Base-by-base conservation (phyloP, 345 rosid genomes). In the Lepidium sativum region DNA sequence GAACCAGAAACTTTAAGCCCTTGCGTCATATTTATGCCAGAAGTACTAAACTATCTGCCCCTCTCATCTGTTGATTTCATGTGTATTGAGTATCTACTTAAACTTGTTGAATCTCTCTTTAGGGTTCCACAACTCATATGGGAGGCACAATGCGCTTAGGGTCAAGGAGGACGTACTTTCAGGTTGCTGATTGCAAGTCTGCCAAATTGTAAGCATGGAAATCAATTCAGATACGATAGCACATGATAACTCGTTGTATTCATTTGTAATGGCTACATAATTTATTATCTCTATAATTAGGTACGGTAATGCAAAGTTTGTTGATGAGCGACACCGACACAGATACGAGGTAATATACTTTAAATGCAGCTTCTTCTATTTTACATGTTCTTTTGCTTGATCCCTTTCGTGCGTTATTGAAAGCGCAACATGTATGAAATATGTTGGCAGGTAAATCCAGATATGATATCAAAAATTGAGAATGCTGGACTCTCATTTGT, bases 121-220 rank as follows among this genome's bases (percentile, higher is more conserved):
- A 82, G 91, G 95, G 73, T 38, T 87, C 95, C 37, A 87, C 80
- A 78, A 87, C 91, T 69, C 91, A 85, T 56, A 85, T 85, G 95
- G 95, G 95, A 35, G 95, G 87, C 34, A 87, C 95, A 31, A 85
- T 87, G 95, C 87, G 95, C 25, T 71, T 83, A 38, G 95, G 95
- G 31, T 87, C 91, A 65, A 83, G 95, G 73, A 83, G 79, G 77
- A 87, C 95, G 37, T 74, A 79, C 77, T 85, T 87, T 67, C 75
- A 77, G 79, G 79, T 68, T 78, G 45, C 75, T 40, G 80, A 87
- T 62, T 85, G 95, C 83, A 85, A 67, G 77, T 83, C 91, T 72
- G 87, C 91, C 35, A 83, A 83, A 58, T 63, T 87, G 95, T 87
- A 74, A 80, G 90, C 17, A 64, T 58, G 6, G 0, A 25, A 37